Base-by-base conservation (phyloP, 257 asterid species). In the Echium plantagineum region DNA sequence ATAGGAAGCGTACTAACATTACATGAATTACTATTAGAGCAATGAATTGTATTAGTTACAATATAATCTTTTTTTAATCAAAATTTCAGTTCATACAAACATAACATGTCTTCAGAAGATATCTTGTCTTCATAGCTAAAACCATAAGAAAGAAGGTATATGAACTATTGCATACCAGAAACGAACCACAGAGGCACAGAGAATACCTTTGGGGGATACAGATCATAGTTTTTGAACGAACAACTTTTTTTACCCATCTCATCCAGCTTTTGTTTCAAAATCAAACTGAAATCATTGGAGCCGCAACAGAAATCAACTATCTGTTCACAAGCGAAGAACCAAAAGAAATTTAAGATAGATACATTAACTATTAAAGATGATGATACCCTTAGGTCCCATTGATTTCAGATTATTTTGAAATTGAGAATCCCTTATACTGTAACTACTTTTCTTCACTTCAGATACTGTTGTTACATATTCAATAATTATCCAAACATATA, bases 301-400 rank as follows among this genome's bases (percentile, higher is more conserved):
- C 98, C 98, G 47, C 98, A 93, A 72, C 96, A 83, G 71, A 86
- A 84, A 81, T 93, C 96, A 72, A 93, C 96, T 21, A 93, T 64
- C 98, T 91, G 94, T 63, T 67, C 72, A 79, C 52, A 70, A 63
- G 57, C 3, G 6, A 72, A 52, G 24, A 68, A 61, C 17, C n/a
- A n/a, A n/a, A 1, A 57, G 21, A 22, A 31, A 51, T 28, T 54
- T 35, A 22, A 63, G 10, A 31, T 6, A 24, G 19, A 16, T 18
- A 66, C 21, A 12, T 7, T 17, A 18, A 15, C 24, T 47, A 15
- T 30, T 53, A 24, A 9, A 49, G 52, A 30, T 17, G 7, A 6
- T 4, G 15, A 49, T 26, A 7, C 3, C 6, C 13, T 21, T 35
- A 35, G 46, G 46, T 13, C 46, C 13, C 46, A 7, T 35, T 35